These are phyloP conservation scores for Globisporangium takayamanum DNA, from an alignment of 352 stramenopile species.

Conservation along the genomic window DNA sequence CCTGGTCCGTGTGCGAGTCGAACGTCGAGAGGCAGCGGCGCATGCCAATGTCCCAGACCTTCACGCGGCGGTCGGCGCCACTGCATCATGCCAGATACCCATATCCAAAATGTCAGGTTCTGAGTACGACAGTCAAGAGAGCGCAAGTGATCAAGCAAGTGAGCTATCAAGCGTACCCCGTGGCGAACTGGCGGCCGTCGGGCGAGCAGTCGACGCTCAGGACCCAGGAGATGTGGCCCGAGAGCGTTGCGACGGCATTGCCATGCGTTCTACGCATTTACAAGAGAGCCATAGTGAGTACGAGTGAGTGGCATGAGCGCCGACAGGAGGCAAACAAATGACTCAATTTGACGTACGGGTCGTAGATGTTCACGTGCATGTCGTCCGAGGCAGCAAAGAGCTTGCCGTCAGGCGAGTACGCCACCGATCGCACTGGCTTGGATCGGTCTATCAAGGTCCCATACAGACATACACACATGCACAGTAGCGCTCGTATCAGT, in stretches of 20 bases:
- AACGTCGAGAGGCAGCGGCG: slow-evolving; percentile 87
- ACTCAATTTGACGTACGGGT: slow-evolving; percentile 57
- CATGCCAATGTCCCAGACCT: slow-evolving; percentile 89
- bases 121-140: background rate
- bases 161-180: slow-evolving; percentile 35
- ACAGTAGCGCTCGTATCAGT: background rate
- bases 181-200: slow-evolving; percentile 82
- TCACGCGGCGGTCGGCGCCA: slow-evolving; percentile 85
- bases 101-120: no score
- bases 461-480: background rate
- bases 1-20: slow-evolving; percentile 87
- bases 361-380: slow-evolving; percentile 90
- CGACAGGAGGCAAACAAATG: background rate
- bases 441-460: slow-evolving; percentile 54
- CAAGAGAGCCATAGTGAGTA: background rate
- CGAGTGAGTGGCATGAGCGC: background rate
- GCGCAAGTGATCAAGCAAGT: background rate
- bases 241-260: slow-evolving; percentile 77
- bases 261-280: slow-evolving; percentile 39
- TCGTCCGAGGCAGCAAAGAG: slow-evolving; percentile 88
- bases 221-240: slow-evolving; percentile 87
- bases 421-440: slow-evolving; percentile 83
- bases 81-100: slow-evolving; percentile 19
- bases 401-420: slow-evolving; percentile 80
- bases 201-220: slow-evolving; percentile 80